These are phyloP conservation scores for Alternaria arborescens DNA, from an alignment of 2,329 filamentous ascomycete genomes.

Conservation along the genomic window DNA sequence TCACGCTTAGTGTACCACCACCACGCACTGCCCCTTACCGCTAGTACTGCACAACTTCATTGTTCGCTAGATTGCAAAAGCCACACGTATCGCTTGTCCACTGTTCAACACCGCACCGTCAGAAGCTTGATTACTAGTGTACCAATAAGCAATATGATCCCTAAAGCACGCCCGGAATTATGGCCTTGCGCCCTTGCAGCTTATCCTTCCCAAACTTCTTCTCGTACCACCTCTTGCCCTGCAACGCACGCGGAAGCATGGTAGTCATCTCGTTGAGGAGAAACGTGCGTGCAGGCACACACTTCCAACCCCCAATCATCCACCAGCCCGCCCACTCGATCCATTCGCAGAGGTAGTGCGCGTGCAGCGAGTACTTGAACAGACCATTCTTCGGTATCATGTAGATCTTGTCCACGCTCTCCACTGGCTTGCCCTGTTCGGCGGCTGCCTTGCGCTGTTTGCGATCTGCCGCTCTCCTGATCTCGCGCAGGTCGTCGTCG, in stretches of 20 bases:
- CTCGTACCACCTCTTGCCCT: conserved; percentile 85
- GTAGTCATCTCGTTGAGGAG: conserved; percentile 85
- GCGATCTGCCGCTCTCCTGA: conserved; percentile 74
- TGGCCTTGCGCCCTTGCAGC: conserved; percentile 76
- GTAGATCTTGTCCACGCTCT: conserved; percentile 80
- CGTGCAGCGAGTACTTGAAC: conserved; percentile 84
- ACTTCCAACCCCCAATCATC: conserved; percentile 72
- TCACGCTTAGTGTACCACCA: conserved; percentile 20
- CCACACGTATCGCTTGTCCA: background rate
- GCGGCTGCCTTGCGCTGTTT: conserved; percentile 62
- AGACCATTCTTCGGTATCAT: conserved; percentile 83
- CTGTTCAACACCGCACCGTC: background rate
- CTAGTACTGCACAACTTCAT: conserved; percentile 6
- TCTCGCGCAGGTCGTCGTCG: conserved; percentile 88
- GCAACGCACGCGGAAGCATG: conserved; percentile 87
- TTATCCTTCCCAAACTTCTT: conserved; percentile 86
- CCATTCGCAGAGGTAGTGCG: conserved; percentile 98
- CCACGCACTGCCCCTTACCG: background rate
- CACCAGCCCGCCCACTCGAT: conserved; percentile 93
- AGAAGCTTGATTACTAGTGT: conserved; percentile 8
- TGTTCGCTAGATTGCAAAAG: background rate
- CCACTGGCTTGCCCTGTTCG: conserved; percentile 55
- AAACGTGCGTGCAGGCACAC: conserved; percentile 80
- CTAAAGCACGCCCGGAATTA: conserved; percentile 68
- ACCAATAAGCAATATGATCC: background rate